Conservation (phyloP, 805 yeast species). For the Ogataea populi-albae region DNA sequence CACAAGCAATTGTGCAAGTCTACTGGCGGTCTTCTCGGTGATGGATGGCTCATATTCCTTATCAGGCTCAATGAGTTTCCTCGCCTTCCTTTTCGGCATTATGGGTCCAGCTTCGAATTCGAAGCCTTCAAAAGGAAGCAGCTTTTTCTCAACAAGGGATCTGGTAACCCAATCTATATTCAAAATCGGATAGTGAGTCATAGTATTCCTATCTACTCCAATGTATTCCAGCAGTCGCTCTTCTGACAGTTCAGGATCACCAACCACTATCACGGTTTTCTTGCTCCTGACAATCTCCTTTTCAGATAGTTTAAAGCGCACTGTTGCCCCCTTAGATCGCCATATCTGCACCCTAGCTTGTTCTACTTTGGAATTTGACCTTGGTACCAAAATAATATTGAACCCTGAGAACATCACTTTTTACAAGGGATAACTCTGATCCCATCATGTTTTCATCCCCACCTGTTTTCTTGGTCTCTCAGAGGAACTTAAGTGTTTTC, state of each 20-base stretch:
- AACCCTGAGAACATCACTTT: slow-evolving; percentile 14
- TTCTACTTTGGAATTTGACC: slow-evolving; percentile 14
- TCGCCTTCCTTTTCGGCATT: slow-evolving; percentile 6
- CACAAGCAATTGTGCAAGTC: too few relatives aligned
- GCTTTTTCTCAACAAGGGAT: slow-evolving; percentile 8
- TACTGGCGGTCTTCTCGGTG: too few relatives aligned
- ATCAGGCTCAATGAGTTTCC: slow-evolving; percentile 7
- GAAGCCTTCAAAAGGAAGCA: slow-evolving; percentile 9
- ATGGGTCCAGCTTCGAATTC: slow-evolving; percentile 3
- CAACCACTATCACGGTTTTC: slow-evolving; percentile 9
- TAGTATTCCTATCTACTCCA: not conserved
- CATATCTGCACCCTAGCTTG: slow-evolving; percentile 22
- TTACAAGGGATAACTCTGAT: not conserved
- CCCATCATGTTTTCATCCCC: not conserved
- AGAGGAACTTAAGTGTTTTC: too few relatives aligned
- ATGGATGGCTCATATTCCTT: too few relatives aligned
- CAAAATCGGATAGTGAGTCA: slow-evolving; percentile 5
- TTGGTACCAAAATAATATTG: slow-evolving; percentile 21
- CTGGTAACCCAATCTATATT: slow-evolving; percentile 15
- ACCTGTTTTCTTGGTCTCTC: slow-evolving; percentile 1
- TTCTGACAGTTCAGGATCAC: slow-evolving; percentile 3
- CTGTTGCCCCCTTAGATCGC: slow-evolving; percentile 26
- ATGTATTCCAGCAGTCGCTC: slow-evolving; percentile 1
- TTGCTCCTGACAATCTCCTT: not conserved
- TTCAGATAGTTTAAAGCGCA: slow-evolving; percentile 10